phyloP scores from a whole-genome alignment of 805 yeast genomes.

The Teunomyces aglyptinius region DNA sequence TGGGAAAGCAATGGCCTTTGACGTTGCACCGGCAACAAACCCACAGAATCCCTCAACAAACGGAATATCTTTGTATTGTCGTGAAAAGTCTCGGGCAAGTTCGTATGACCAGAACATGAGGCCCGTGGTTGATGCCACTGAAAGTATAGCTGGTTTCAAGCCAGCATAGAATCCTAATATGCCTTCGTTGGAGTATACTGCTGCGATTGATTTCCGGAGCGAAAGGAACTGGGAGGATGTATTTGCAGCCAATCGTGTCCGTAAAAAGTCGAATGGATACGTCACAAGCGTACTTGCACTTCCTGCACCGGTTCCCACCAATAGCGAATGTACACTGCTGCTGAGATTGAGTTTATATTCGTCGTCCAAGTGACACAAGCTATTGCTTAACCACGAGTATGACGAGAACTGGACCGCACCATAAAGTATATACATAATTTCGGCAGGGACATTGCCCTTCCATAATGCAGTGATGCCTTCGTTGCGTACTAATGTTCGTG shows the following conservation, averaged over 20 bases:
- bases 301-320: slow-evolving; percentile 81
- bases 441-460: slow-evolving; percentile 96
- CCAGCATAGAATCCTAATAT: slow-evolving; percentile 50
- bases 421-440: slow-evolving; percentile 75
- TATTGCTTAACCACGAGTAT: slow-evolving; percentile 53
- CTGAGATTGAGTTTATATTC: slow-evolving; percentile 21
- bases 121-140: slow-evolving; percentile 72
- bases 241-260: slow-evolving; percentile 83
- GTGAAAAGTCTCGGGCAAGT: slow-evolving; percentile 37
- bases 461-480: slow-evolving; percentile 83
- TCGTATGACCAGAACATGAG: slow-evolving; percentile 72
- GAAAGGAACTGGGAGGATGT: slow-evolving; percentile 35
- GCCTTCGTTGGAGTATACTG: slow-evolving; percentile 36
- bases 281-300: slow-evolving; percentile 66
- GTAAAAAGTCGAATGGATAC: slow-evolving; percentile 86
- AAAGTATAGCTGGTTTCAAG: slow-evolving; percentile 49
- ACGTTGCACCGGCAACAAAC: slow-evolving; percentile 67
- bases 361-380: slow-evolving; percentile 32
- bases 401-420: slow-evolving; percentile 84
- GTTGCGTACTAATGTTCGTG: slow-evolving; percentile 43
- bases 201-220: slow-evolving; percentile 23
- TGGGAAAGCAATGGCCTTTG: slow-evolving; percentile 80
- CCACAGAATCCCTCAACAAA: slow-evolving; percentile 61
- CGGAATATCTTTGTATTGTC: slow-evolving; percentile 28
- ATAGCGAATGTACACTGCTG: slow-evolving; percentile 41